Conservation (phyloP, 371 early-diverging fungal genomes). For the Zychaea mexicana region DNA sequence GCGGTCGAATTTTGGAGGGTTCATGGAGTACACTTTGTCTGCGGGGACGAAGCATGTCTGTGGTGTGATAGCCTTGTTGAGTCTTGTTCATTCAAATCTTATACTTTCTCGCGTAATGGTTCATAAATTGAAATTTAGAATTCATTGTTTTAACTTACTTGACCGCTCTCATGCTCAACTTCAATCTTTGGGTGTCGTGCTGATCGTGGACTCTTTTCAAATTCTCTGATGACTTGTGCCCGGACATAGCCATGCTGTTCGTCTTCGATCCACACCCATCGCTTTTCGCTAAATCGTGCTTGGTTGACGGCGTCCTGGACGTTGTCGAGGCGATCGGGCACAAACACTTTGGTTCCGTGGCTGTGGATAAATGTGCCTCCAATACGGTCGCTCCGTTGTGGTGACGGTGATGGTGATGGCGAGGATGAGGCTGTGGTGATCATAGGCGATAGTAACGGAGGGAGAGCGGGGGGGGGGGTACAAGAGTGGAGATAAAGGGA, state of each 20-base stretch:
- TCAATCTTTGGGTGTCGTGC: conserved; percentile 40
- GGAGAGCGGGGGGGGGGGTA: background rate
- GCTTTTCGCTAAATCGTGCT: conserved; percentile 83
- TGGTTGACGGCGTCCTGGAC: conserved; percentile 73
- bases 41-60: conserved; percentile 68
- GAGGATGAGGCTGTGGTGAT: conserved; percentile 10
- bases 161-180: conserved; percentile 73
- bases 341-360: conserved; percentile 47
- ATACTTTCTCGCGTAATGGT: too few relatives aligned
- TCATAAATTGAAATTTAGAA: too few relatives aligned
- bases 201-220: conserved; percentile 19
- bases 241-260: conserved; percentile 87
- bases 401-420: background rate
- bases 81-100: background rate
- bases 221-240: conserved; percentile 71
- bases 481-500: background rate
- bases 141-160: conserved; percentile 49
- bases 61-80: too few relatives aligned
- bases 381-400: background rate
- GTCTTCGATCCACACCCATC: conserved; percentile 97
- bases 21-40: conserved; percentile 93
- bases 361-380: conserved; percentile 53
- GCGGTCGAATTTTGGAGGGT: conserved; percentile 99
- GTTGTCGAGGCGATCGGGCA: conserved; percentile 38
- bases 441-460: conserved; percentile 19